Percentiles rank a stretch among this genome's conserved stretches.
Evolutionary conservation across 1,139 yeast species (phyloP).

Genomic region (Taphrina populina): DNA sequence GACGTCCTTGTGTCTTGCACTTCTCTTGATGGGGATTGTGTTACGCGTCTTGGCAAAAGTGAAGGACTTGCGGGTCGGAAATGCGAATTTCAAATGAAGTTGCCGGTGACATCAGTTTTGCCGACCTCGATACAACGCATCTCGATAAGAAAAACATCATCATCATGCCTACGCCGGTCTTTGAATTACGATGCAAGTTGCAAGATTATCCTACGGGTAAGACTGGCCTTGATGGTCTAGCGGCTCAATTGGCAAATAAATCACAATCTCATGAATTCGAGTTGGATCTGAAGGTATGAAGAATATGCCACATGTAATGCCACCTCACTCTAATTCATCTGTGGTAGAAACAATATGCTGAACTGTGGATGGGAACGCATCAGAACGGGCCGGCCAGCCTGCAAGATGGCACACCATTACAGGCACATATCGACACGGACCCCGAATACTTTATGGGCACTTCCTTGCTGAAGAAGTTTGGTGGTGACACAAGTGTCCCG

Average conservation of each 20-base stretch:
- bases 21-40: neutral
- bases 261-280: constrained; percentile 15
- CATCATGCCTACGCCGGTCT: constrained; percentile 11
- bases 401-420: constrained; percentile 56
- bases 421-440: constrained; percentile 61
- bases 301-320: neutral
- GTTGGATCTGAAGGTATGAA: constrained; percentile 6
- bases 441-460: constrained; percentile 64
- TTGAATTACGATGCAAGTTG: constrained; percentile 15
- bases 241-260: constrained; percentile 22
- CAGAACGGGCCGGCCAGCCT: constrained; percentile 79
- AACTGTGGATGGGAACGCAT: constrained; percentile 98
- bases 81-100: too few species aligned
- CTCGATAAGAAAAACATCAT: too few species aligned
- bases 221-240: constrained; percentile 29
- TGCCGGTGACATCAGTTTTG: too few species aligned
- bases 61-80: neutral
- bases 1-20: neutral
- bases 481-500: constrained; percentile 65
- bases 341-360: constrained; percentile 14
- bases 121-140: too few species aligned
- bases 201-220: constrained; percentile 16
- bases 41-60: too few species aligned
- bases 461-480: constrained; percentile 54
- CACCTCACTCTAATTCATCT: neutral